Evolutionary conservation across 1,139 yeast species (phyloP).

Genomic region (Kazachstania sp.): DNA sequence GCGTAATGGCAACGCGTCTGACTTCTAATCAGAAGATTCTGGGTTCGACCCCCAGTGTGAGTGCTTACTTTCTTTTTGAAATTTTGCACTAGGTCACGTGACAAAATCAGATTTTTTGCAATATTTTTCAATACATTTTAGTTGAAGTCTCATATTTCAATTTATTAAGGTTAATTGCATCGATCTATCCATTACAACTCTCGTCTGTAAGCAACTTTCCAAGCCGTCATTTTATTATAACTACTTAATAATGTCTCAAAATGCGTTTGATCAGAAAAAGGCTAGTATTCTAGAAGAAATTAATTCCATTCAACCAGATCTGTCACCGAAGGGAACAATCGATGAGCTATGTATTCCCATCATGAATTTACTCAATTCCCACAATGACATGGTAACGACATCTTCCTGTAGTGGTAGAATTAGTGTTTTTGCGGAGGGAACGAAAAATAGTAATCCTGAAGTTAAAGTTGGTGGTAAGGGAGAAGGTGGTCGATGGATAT

Average conservation of each 20-base stretch:
- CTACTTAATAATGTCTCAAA: conserved; percentile 30
- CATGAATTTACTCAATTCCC: conserved; percentile 54
- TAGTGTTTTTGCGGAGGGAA: conserved; percentile 70
- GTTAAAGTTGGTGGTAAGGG: conserved; percentile 74
- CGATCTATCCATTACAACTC: no score
- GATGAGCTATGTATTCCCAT: conserved; percentile 67
- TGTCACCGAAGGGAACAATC: conserved; percentile 78
- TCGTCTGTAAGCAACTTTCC: no score
- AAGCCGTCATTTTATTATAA: no score
- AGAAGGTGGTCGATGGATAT: conserved; percentile 76
- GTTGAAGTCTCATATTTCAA: no score
- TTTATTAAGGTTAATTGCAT: no score
- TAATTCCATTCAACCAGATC: conserved; percentile 45
- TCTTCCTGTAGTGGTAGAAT: conserved; percentile 86
- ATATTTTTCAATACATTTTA: no score
- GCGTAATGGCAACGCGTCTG: conserved; percentile 61
- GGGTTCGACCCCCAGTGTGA: conserved; percentile 59
- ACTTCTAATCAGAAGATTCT: conserved; percentile 56
- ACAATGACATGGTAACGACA: conserved; percentile 67
- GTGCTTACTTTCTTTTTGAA: conserved; percentile 33
- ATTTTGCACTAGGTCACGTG: no score
- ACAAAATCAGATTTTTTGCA: no score
- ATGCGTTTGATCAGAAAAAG: conserved; percentile 66
- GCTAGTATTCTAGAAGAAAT: conserved; percentile 49
- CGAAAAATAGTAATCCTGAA: conserved; percentile 21